A percentile compares a stretch with the other conserved stretches of the same genome.
Evolutionary conservation across 306 rosid species (phyloP).

Genomic region (Alnus glutinosa): DNA sequence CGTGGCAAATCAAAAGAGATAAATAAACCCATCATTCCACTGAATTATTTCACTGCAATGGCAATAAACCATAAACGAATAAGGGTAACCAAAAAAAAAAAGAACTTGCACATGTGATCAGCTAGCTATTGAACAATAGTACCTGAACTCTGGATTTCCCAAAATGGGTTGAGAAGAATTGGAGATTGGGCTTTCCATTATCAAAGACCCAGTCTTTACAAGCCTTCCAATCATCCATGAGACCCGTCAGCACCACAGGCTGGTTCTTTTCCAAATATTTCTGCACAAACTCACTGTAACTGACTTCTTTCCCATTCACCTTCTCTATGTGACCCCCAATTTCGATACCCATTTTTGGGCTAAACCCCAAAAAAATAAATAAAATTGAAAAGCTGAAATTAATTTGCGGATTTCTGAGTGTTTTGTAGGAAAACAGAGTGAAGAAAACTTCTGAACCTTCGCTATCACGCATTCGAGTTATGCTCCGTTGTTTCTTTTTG

Average conservation of each 20-base stretch:
- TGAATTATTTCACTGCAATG: not conserved
- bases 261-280: conserved; percentile 67
- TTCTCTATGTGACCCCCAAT: conserved; percentile 64
- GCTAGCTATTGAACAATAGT: not conserved
- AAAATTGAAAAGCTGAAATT: not conserved
- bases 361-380: not conserved
- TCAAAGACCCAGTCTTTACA: conserved; percentile 68
- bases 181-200: conserved; percentile 58
- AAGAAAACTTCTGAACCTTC: not conserved
- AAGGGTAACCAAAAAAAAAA: conserved; percentile 2
- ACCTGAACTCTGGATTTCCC: conserved; percentile 87
- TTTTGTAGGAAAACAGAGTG: not conserved
- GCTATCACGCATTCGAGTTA: not conserved
- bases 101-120: not conserved
- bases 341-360: conserved; percentile 45
- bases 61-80: not conserved
- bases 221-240: conserved; percentile 81
- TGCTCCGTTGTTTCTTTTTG: no score
- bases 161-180: conserved; percentile 61
- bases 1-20: not conserved
- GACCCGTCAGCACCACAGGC: conserved; percentile 76
- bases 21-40: not conserved
- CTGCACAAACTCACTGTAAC: conserved; percentile 64
- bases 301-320: conserved; percentile 68
- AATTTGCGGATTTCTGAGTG: not conserved